Percentiles rank a stretch among this genome's conserved stretches.
phyloP scores from a whole-genome alignment of 148 eudicot species.

The Mesembryanthemum crystallinum region DNA sequence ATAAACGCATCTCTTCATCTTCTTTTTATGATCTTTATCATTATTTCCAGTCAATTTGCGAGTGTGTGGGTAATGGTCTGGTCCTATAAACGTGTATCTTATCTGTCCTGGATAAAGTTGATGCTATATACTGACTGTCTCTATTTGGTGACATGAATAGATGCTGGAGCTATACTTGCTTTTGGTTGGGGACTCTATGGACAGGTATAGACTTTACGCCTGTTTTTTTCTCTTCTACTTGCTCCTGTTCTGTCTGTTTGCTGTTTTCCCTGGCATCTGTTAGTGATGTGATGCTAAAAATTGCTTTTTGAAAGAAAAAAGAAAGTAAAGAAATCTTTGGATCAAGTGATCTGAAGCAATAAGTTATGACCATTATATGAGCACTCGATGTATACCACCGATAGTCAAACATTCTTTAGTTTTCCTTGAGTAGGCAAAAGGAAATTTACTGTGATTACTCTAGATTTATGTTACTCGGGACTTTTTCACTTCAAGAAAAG shows the following conservation, averaged over 20 bases:
- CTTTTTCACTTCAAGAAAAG: too few relatives aligned
- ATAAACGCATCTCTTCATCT: not conserved
- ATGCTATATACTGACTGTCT: not conserved
- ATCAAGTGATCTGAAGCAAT: too few relatives aligned
- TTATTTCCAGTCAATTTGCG: not conserved
- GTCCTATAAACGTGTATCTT: not conserved
- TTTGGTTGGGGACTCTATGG: conserved; percentile 99
- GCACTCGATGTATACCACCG: too few relatives aligned
- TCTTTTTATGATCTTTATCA: not conserved
- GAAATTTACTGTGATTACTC: too few relatives aligned
- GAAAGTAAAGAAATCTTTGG: too few relatives aligned
- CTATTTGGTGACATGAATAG: conserved; percentile 37
- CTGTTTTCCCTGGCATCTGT: not conserved
- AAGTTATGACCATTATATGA: too few relatives aligned
- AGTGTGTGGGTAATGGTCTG: not conserved
- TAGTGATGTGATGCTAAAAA: too few relatives aligned
- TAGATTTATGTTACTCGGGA: too few relatives aligned
- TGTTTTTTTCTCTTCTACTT: not conserved
- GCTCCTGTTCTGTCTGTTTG: not conserved
- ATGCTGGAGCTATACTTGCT: conserved; percentile 90
- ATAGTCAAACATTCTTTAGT: too few relatives aligned
- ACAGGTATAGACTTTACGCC: conserved; percentile 49
- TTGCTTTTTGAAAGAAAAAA: too few relatives aligned
- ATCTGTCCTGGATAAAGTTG: not conserved
- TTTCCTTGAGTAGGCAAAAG: too few relatives aligned